These are phyloP conservation scores for Colletotrichum tamarilloi DNA, from an alignment of 2,329 filamentous ascomycete species.

Conservation along the genomic window DNA sequence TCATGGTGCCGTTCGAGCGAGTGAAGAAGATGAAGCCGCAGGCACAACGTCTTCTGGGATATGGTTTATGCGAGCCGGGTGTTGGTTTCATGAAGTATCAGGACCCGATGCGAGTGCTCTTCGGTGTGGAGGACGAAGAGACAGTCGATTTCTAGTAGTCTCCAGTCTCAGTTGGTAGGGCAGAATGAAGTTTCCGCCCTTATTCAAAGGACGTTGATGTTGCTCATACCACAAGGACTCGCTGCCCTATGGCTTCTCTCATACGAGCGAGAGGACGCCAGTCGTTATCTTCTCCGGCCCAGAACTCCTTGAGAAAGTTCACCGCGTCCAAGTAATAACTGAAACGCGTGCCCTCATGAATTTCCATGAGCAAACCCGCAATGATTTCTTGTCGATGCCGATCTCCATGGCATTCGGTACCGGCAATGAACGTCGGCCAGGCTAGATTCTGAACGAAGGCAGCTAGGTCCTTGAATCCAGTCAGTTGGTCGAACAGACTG, in stretches of 20 bases:
- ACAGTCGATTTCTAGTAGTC: constrained; percentile 42
- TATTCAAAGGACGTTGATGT: not conserved
- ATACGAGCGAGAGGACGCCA: constrained; percentile 42
- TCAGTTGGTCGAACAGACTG: not conserved
- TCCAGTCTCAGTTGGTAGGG: not conserved
- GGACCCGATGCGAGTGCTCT: constrained; percentile 50
- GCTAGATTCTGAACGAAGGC: not conserved
- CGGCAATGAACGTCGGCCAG: not conserved
- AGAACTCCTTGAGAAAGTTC: constrained; percentile 41
- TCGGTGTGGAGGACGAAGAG: constrained; percentile 49
- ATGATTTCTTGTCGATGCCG: not conserved
- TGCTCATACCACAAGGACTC: constrained; percentile 38
- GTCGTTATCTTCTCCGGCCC: constrained; percentile 39
- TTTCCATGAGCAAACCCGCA: not conserved
- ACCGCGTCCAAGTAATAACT: constrained; percentile 29
- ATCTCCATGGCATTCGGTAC: not conserved
- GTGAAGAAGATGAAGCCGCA: constrained; percentile 45
- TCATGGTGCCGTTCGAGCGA: constrained; percentile 44
- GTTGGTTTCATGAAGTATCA: constrained; percentile 50
- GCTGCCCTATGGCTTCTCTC: constrained; percentile 38
- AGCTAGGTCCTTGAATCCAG: not conserved
- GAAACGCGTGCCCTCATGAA: not conserved
- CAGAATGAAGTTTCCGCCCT: not conserved
- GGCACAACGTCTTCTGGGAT: constrained; percentile 45
- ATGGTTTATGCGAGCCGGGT: constrained; percentile 46